A percentile compares a stretch with the other conserved stretches of the same genome.
phyloP scores from a whole-genome alignment of 2,329 filamentous ascomycete species.

The Botrytis galanthina region DNA sequence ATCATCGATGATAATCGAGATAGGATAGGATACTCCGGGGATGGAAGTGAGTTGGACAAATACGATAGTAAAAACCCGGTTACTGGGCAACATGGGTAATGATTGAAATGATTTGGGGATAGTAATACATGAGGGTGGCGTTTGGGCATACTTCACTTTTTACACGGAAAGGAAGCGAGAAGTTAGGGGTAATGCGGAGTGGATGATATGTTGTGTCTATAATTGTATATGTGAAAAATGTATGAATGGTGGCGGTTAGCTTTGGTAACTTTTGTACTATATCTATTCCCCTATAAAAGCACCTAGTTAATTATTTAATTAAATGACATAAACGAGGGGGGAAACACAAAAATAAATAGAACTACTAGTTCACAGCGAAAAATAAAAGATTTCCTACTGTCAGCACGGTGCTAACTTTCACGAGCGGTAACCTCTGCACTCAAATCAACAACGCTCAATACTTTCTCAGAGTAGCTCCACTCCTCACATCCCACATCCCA shows the following conservation, averaged over 20 bases:
- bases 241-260: background rate
- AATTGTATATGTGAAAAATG: background rate
- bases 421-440: background rate
- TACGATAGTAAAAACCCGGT: constrained; percentile 33
- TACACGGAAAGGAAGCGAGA: background rate
- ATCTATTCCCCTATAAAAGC: background rate
- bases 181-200: background rate
- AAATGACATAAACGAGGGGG: background rate
- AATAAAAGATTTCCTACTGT: background rate
- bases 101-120: background rate
- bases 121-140: background rate
- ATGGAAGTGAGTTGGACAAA: constrained; percentile 38
- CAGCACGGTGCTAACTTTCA: background rate
- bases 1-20: constrained; percentile 42
- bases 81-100: constrained; percentile 24
- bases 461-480: background rate
- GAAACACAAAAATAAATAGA: background rate
- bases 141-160: background rate
- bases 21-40: constrained; percentile 37
- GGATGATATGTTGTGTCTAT: background rate
- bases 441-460: background rate
- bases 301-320: background rate
- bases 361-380: background rate
- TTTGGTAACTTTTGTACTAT: background rate
- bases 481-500: background rate